A percentile compares a stretch with the other conserved stretches of the same genome.
Conservation (phyloP, 1,139 yeast genomes). For the Lodderomyces metapsilosis region DNA sequence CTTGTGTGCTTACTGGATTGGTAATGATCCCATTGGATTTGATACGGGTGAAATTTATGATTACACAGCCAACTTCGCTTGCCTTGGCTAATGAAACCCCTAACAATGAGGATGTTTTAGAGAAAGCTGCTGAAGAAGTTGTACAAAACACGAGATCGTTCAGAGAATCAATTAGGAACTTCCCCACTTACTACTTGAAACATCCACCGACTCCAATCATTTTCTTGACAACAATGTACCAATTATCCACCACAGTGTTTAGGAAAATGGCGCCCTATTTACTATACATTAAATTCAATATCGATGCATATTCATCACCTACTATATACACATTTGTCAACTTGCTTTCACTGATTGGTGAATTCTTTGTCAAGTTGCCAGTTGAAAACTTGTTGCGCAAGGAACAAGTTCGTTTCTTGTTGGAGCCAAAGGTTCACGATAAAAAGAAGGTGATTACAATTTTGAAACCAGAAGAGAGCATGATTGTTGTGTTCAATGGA, state of each 20-base stretch:
- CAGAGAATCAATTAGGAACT: constrained; percentile 37
- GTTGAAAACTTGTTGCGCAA: constrained; percentile 83
- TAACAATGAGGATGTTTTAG: constrained; percentile 7
- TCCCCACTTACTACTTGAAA: constrained; percentile 41
- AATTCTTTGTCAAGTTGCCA: constrained; percentile 76
- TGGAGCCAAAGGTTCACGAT: constrained; percentile 41
- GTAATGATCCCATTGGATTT: constrained; percentile 79
- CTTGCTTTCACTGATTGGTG: constrained; percentile 58
- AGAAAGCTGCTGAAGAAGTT: constrained; percentile 9
- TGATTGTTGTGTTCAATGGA: constrained; percentile 48
- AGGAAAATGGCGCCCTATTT: constrained; percentile 73
- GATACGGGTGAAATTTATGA: constrained; percentile 72
- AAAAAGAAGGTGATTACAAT: constrained; percentile 36
- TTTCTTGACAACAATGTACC: constrained; percentile 57
- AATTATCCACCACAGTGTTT: constrained; percentile 60
- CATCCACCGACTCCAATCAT: constrained; percentile 57
- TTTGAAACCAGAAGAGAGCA: constrained; percentile 40
- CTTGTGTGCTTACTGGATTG: constrained; percentile 74
- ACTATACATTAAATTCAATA: constrained; percentile 60
- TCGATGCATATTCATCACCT: constrained; percentile 70
- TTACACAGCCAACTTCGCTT: constrained; percentile 45
- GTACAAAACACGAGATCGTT: constrained; percentile 31
- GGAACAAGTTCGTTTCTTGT: constrained; percentile 70
- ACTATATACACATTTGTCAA: constrained; percentile 52
- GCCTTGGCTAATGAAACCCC: constrained; percentile 1